phyloP scores from a whole-genome alignment of 2,329 filamentous ascomycete species.

The Sporothrix brunneoviolacea region DNA sequence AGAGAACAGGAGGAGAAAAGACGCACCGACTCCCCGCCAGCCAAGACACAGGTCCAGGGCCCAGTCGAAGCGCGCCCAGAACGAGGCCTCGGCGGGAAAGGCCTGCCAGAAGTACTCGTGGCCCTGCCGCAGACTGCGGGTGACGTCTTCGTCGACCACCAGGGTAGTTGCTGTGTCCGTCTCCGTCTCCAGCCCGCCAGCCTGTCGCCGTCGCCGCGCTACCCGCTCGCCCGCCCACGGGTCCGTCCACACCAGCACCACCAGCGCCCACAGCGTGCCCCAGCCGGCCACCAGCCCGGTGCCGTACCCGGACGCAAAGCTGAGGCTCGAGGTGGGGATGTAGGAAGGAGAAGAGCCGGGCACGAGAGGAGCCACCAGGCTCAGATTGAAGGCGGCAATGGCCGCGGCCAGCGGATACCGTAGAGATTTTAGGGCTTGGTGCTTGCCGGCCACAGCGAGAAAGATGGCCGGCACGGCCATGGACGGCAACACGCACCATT shows the following conservation, averaged over 20 bases:
- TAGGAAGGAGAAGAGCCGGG: too few relatives aligned
- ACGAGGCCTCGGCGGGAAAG: conserved; percentile 45
- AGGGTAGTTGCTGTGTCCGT: too few relatives aligned
- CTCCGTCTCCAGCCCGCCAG: too few relatives aligned
- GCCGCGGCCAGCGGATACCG: conserved; percentile 38
- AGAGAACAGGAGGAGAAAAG: not conserved
- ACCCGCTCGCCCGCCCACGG: conserved; percentile 50
- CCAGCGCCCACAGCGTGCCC: conserved; percentile 43
- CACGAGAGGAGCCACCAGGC: conserved; percentile 26
- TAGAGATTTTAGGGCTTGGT: conserved; percentile 40
- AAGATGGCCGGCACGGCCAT: conserved; percentile 47
- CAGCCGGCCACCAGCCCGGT: conserved; percentile 44
- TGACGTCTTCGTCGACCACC: conserved; percentile 15
- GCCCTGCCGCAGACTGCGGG: conserved; percentile 23
- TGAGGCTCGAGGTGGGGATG: conserved; percentile 40
- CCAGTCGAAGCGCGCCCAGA: conserved; percentile 48
- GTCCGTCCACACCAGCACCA: conserved; percentile 45
- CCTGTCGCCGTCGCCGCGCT: conserved; percentile 19
- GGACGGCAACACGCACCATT: conserved; percentile 41
- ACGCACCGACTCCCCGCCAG: conserved; percentile 47
- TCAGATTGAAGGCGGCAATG: conserved; percentile 38
- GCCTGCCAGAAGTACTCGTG: conserved; percentile 54
- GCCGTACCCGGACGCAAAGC: conserved; percentile 44
- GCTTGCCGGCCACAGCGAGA: conserved; percentile 36
- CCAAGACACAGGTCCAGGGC: conserved; percentile 46